phyloP scores from a whole-genome alignment of 768 basidiomycete species.

The Pleurotus giganteus region DNA sequence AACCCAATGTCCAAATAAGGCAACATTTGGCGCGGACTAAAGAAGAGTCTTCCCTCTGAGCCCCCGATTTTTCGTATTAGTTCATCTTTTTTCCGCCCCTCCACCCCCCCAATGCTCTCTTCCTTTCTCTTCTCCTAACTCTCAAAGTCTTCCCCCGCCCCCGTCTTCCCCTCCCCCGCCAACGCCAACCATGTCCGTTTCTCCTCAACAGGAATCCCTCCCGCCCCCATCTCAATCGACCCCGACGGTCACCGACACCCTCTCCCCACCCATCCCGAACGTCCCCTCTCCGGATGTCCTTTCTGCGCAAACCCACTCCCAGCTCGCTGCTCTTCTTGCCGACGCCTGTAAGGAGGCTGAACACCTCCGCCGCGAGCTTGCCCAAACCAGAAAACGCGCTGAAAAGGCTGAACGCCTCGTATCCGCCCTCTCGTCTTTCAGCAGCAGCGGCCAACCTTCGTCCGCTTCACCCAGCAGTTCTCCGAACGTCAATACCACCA shows the following conservation, averaged over 20 bases:
- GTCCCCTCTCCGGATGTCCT: conserved; percentile 12
- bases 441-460: conserved; percentile 11
- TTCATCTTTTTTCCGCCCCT: not conserved
- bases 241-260: not conserved
- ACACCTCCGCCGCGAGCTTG: conserved; percentile 47
- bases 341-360: conserved; percentile 54
- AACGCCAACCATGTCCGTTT: conserved; percentile 13
- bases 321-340: conserved; percentile 57
- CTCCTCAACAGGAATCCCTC: conserved; percentile 10
- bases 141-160: conserved; percentile 2
- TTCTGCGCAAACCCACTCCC: conserved; percentile 36
- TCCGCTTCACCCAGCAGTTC: conserved; percentile 14
- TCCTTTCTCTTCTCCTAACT: not conserved
- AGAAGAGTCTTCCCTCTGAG: not conserved
- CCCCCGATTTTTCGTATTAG: not conserved
- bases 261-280: conserved; percentile 2
- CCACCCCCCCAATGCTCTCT: conserved; percentile 4
- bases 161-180: not conserved
- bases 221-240: conserved; percentile 11
- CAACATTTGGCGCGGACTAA: conserved; percentile 3
- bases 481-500: conserved; percentile 18
- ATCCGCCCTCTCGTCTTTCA: not conserved
- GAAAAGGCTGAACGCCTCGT: conserved; percentile 39
- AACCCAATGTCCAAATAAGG: not conserved
- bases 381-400: conserved; percentile 36